phyloP scores from a whole-genome alignment of 768 basidiomycete species.

The Collybia sordida region DNA sequence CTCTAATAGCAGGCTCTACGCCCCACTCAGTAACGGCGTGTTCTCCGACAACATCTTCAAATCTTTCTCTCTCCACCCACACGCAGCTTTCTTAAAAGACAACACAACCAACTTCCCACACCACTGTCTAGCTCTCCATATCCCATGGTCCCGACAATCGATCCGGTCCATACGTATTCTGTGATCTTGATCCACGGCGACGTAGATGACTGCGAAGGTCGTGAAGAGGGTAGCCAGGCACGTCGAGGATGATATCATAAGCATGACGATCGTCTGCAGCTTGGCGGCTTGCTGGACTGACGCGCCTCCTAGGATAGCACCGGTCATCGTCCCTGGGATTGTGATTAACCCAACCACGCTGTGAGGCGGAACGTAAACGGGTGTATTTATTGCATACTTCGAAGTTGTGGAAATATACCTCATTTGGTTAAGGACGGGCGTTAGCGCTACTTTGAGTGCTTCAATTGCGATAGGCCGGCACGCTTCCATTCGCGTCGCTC shows the following conservation, averaged over 20 bases:
- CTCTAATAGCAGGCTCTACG: too few species aligned
- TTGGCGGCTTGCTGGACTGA: constrained; percentile 83
- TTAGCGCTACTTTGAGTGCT: constrained; percentile 75
- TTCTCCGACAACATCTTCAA: too few species aligned
- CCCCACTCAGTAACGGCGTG: too few species aligned
- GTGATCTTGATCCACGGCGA: constrained; percentile 69
- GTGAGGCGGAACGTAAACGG: too few species aligned
- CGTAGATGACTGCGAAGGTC: constrained; percentile 55
- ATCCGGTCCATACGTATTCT: constrained; percentile 66
- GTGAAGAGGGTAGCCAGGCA: constrained; percentile 68
- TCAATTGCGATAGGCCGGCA: constrained; percentile 77
- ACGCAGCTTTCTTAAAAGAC: not conserved
- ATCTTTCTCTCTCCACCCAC: constrained; percentile 1
- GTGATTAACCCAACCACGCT: constrained; percentile 76
- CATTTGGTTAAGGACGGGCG: constrained; percentile 86
- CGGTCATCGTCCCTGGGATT: constrained; percentile 93
- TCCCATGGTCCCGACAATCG: constrained; percentile 30
- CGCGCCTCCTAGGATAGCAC: constrained; percentile 84
- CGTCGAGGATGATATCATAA: constrained; percentile 83
- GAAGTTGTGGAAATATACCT: constrained; percentile 47
- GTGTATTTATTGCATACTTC: too few species aligned
- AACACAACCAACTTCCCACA: constrained; percentile 4
- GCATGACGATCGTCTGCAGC: constrained; percentile 92
- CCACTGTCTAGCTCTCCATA: constrained; percentile 22
- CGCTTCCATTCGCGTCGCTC: constrained; percentile 82